Evolutionary conservation across 495 filamentous ascomycete species (phyloP), one percentile per base, ranked within the genome.

Genomic region (Tetracladium setigerum): DNA sequence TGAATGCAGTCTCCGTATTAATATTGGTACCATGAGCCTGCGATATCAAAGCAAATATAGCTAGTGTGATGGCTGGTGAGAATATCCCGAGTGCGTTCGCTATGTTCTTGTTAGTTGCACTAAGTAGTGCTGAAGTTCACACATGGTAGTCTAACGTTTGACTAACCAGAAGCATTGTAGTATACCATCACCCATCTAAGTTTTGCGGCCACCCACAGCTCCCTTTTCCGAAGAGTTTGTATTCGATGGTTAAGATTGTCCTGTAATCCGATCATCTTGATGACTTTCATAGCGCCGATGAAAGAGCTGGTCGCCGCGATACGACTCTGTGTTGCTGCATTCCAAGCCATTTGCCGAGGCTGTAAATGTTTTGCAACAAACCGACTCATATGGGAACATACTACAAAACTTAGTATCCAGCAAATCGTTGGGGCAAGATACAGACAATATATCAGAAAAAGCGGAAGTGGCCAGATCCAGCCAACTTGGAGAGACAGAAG

Each of bases 201-300:
- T 15, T 62, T 66, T 43, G 66, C 72, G 0, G 79, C 78, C 41
- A 75, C 74, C 0, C 66, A 52, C 3, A 85, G 46, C 48, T 87
- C 83, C 13, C 72, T 56, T 7, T 69, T 46, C n/a, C 83, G 71
- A 5, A 83, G 57, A 0, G 57, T 52, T 36, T 79, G 68, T 1
- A 85, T 62, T 15, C 62, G 67, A 14, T 56, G 17, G 1, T 59
- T 57, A 1, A 79, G 49, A 2, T 37, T 41, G 0, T 63, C 51
- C n/a, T 69, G 67, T 5, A 84, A 57, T 1, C 79, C 82, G 5
- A 79, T 68, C 72, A 82, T 79, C 50, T 84, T 85, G 33, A 86
- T 62, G 12, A 66, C 63, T 50, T 83, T 82, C 54, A 81, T 77
- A 0, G 74, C 67, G 10, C 71, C 62, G 4, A 84, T 56, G 64